These are phyloP conservation scores for Cryptosporidium meleagridis DNA, from an alignment of 169 alveolate genomes.

Conservation along the genomic window DNA sequence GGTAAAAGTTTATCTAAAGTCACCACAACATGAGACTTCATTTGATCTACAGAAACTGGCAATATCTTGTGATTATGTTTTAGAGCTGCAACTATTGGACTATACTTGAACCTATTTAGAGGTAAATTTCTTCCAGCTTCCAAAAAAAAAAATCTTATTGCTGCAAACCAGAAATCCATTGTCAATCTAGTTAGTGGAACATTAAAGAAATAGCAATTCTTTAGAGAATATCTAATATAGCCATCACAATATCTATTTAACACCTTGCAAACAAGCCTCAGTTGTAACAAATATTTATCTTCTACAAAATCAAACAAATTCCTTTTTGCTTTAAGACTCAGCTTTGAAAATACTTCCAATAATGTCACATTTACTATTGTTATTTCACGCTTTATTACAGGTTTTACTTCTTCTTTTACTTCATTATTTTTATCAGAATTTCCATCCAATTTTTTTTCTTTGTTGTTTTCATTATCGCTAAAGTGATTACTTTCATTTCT, in stretches of 20 bases:
- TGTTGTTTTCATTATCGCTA: background rate
- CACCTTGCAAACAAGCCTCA: constrained; percentile 39
- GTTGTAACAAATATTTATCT: constrained; percentile 21
- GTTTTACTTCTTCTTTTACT: background rate
- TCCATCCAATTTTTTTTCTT: background rate
- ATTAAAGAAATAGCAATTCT: constrained; percentile 46
- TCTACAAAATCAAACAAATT: constrained; percentile 52
- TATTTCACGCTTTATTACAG: background rate
- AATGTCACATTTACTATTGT: constrained; percentile 4
- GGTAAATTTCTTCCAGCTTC: constrained; percentile 63
- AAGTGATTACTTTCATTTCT: background rate
- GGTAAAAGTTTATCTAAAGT: constrained; percentile 57
- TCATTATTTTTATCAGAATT: background rate
- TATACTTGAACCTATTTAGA: constrained; percentile 26
- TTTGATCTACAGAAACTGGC: constrained; percentile 65
- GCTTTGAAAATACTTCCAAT: constrained; percentile 32
- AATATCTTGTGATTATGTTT: constrained; percentile 55
- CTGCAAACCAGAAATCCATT: constrained; percentile 72
- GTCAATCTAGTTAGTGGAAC: constrained; percentile 49
- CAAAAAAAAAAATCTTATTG: constrained; percentile 39
- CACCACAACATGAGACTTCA: constrained; percentile 64
- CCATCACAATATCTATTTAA: constrained; percentile 51
- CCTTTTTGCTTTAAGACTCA: constrained; percentile 29
- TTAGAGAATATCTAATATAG: constrained; percentile 43
- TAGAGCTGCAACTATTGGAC: constrained; percentile 69